Conservation (phyloP, 2,329 filamentous ascomycete genomes). For the Huntiella omanensis region DNA sequence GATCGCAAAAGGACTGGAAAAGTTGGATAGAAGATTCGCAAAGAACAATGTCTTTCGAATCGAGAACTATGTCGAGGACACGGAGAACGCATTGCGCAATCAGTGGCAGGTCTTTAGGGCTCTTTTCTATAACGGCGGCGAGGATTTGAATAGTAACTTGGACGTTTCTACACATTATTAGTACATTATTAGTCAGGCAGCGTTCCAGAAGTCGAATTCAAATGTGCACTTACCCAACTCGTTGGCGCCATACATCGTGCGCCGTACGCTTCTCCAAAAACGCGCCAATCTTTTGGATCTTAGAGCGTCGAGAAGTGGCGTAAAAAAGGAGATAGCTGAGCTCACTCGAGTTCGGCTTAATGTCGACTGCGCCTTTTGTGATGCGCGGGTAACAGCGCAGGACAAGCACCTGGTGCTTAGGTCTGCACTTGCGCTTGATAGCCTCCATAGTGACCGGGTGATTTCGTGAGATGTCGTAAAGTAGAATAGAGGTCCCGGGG, state of each 20-base stretch:
- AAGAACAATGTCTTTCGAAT: constrained; percentile 77
- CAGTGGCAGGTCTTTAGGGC: constrained; percentile 73
- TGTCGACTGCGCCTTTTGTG: constrained; percentile 76
- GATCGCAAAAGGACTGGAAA: constrained; percentile 72
- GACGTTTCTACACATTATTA: constrained; percentile 45
- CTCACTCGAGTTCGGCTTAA: constrained; percentile 92
- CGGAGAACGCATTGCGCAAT: constrained; percentile 73
- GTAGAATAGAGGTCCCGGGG: too few species aligned
- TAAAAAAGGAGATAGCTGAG: constrained; percentile 95
- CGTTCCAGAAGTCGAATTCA: not conserved
- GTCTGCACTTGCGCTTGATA: constrained; percentile 52
- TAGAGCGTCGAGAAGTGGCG: constrained; percentile 80
- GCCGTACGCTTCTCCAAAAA: constrained; percentile 91
- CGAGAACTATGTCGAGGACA: constrained; percentile 65
- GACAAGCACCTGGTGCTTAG: constrained; percentile 91
- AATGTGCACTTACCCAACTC: constrained; percentile 49
- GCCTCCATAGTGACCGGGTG: constrained; percentile 36
- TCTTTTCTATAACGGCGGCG: constrained; percentile 79
- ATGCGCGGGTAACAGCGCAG: constrained; percentile 92
- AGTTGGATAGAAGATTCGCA: constrained; percentile 75
- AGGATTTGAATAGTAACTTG: constrained; percentile 90
- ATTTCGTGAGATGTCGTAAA: too few species aligned
- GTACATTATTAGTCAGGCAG: too few species aligned
- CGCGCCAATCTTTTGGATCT: constrained; percentile 86
- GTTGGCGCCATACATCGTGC: constrained; percentile 72